phyloP scores from a whole-genome alignment of 176 grass and related monocot genomes.

The Alopecurus myosuroides region DNA sequence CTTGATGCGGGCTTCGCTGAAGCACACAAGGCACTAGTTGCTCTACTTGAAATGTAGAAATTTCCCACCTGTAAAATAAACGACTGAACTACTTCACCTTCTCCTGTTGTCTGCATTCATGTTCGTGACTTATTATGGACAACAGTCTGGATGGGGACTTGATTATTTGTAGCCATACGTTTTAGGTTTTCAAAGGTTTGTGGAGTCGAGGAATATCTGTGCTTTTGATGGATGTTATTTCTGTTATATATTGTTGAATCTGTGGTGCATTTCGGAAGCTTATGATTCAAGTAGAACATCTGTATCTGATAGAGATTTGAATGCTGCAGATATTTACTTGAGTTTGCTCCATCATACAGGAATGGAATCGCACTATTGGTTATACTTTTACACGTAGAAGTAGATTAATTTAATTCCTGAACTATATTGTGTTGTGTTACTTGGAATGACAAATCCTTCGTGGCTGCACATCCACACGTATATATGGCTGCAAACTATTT shows the following conservation, averaged over 20 bases:
- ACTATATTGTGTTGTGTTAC: too few relatives aligned
- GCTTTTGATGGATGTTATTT: background rate
- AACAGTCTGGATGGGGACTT: background rate
- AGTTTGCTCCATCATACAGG: background rate
- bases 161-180: background rate
- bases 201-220: background rate
- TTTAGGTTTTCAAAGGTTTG: background rate
- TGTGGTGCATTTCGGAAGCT: background rate
- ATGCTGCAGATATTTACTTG: background rate
- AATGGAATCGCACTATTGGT: background rate
- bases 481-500: background rate
- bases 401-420: too few relatives aligned
- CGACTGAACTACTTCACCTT: background rate
- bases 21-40: background rate
- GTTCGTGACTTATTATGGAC: background rate
- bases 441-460: too few relatives aligned
- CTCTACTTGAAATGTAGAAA: conserved; percentile 21
- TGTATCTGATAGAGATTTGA: background rate
- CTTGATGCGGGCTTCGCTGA: background rate
- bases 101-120: background rate
- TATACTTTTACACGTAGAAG: background rate
- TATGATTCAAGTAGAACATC: background rate
- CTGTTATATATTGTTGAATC: background rate
- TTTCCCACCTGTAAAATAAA: conserved; percentile 43
- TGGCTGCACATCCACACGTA: too few relatives aligned